Percentiles rank a stretch among this genome's conserved stretches.
Evolutionary conservation across 352 stramenopile genomes (phyloP).

Genomic region (Peronospora destructor): DNA sequence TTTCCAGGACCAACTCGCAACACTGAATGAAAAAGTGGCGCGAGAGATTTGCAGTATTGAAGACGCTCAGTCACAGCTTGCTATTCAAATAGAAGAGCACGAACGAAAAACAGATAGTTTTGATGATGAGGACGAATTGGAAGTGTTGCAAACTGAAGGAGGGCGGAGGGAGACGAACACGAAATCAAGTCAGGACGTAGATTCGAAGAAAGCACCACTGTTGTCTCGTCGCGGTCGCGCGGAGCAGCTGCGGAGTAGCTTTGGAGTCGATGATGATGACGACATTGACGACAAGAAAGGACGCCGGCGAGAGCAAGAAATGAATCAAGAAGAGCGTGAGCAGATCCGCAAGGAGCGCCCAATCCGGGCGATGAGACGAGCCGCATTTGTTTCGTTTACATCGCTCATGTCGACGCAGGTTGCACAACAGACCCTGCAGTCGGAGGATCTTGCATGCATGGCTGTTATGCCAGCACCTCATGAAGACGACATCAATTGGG

Average conservation of each 20-base stretch:
- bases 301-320: constrained; percentile 29
- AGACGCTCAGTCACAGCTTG: constrained; percentile 42
- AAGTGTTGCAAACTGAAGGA: constrained; percentile 11
- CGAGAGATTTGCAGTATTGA: constrained; percentile 63
- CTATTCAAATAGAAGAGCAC: constrained; percentile 32
- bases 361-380: constrained; percentile 55
- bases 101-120: constrained; percentile 20
- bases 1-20: constrained; percentile 46
- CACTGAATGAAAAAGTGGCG: constrained; percentile 51
- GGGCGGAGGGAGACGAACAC: constrained; percentile 6
- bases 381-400: constrained; percentile 73
- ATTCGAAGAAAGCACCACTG: constrained; percentile 17
- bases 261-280: constrained; percentile 20
- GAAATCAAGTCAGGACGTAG: constrained; percentile 10
- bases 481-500: constrained; percentile 65
- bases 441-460: constrained; percentile 50
- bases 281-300: constrained; percentile 30
- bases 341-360: constrained; percentile 38
- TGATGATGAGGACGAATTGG: constrained; percentile 17
- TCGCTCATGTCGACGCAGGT: constrained; percentile 66
- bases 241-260: constrained; percentile 17
- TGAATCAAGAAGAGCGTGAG: constrained; percentile 47
- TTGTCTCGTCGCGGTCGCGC: constrained; percentile 9
- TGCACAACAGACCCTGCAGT: constrained; percentile 62
- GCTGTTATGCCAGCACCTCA: constrained; percentile 46